Evolutionary conservation across 2,329 filamentous ascomycete species (phyloP), one percentile per base, ranked within the genome.

Genomic region (Hawksworthiomyces lignivorus): DNA sequence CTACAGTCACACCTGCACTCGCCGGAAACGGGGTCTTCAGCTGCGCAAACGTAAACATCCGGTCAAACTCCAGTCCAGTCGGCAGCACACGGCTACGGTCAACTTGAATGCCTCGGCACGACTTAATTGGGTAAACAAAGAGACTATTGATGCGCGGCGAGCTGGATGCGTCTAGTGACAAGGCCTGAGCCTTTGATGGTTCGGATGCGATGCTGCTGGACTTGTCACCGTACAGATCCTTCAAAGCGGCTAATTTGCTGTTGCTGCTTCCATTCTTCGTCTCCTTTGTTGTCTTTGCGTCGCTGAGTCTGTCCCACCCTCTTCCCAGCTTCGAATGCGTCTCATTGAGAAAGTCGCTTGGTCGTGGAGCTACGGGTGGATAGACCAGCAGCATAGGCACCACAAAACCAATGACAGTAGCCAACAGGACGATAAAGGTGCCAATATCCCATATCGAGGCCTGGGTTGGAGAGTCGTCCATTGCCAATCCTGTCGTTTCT

Each of bases 91-190:
- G 73, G 46, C 75, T 76, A 47, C 71, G 65, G 39, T 74, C 64
- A 35, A 95, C 62, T 62, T 92, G 86, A 41, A 94, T 78, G 21
- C 83, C 84, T 43, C 67, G 69, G 59, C 87, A 94, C 43, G 84
- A 87, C 64, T 94, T 90, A 59, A 95, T 65, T 1, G 89, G 88
- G 59, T 92, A 90, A 46, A 88, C 73, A 64, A 80, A 82, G 39
- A 94, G 67, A 42, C 83, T 84, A 59, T 87, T 62, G 39, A 74
- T 57, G 17, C 42, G 48, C 6, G 53, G 43, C 44, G 40, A 21
- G 12, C 18, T n/a, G 4, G 53, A 41, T 45, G 27, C 50, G n/a
- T n/a, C n/a, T n/a, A n/a, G n/a, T n/a, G n/a, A n/a, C n/a, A n/a
- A n/a, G n/a, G n/a, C n/a, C n/a, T n/a, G n/a, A n/a, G n/a, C n/a